Percentiles rank a stretch among this genome's conserved stretches.
phyloP scores from a whole-genome alignment of 129 eudicot genomes.

The Gnaphalium uliginosum region DNA sequence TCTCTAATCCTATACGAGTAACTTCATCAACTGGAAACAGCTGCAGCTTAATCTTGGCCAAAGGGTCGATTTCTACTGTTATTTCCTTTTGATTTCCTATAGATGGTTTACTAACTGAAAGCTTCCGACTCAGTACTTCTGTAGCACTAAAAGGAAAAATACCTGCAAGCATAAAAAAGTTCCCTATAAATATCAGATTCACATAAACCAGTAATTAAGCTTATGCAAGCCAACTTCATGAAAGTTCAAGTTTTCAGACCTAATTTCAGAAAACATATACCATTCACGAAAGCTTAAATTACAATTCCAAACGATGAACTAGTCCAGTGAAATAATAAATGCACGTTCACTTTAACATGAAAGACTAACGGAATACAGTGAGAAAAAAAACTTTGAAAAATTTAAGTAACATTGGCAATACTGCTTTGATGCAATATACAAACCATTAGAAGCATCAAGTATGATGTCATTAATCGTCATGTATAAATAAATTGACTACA shows the following conservation, averaged over 20 bases:
- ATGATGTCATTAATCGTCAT: neutral
- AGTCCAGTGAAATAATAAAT: constrained; percentile 3
- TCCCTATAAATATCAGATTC: constrained; percentile 10
- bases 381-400: neutral
- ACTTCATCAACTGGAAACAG: constrained; percentile 73
- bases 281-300: constrained; percentile 2
- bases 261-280: constrained; percentile 1
- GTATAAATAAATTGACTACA: neutral
- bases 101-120: constrained; percentile 22
- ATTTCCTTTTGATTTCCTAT: constrained; percentile 25
- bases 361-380: neutral
- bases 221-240: neutral
- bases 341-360: constrained; percentile 1
- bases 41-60: constrained; percentile 78
- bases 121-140: constrained; percentile 25
- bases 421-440: constrained; percentile 11
- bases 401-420: neutral
- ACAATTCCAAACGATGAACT: constrained; percentile 2
- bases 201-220: constrained; percentile 4
- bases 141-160: constrained; percentile 23
- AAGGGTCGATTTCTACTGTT: constrained; percentile 32
- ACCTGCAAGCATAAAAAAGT: constrained; percentile 24
- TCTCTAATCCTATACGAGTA: constrained; percentile 59
- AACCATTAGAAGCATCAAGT: neutral
- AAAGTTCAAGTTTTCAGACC: neutral